phyloP scores from a whole-genome alignment of 2,329 filamentous ascomycete species.

The Fusarium hostae region DNA sequence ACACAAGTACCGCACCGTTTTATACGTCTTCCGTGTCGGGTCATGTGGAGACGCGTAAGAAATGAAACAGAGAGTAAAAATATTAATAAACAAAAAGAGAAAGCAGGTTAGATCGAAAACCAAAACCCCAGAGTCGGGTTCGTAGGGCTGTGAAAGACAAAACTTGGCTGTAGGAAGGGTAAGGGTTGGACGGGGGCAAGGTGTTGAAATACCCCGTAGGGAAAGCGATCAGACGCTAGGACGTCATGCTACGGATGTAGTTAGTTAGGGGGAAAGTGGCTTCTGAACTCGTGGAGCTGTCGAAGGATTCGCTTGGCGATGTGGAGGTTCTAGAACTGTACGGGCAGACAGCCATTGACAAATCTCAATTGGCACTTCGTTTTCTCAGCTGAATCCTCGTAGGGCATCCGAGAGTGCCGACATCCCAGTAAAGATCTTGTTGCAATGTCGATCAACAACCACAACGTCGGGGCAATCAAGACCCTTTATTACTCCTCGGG shows the following conservation, averaged over 20 bases:
- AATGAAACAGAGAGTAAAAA: not conserved
- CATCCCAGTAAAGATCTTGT: not conserved
- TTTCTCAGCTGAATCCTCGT: not conserved
- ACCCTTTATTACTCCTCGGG: not conserved
- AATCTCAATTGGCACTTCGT: not conserved
- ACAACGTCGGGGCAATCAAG: not conserved
- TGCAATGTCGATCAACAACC: not conserved
- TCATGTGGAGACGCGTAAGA: not conserved
- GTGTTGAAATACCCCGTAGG: slow-evolving; percentile 30
- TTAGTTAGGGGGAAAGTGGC: not conserved
- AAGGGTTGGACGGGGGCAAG: slow-evolving; percentile 6
- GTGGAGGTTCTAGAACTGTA: slow-evolving; percentile 2
- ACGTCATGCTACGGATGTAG: slow-evolving; percentile 3
- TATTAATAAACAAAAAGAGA: not conserved
- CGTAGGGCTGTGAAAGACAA: slow-evolving; percentile 1
- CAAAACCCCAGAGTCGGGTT: not conserved
- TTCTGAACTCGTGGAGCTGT: not conserved
- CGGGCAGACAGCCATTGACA: not conserved
- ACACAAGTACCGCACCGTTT: slow-evolving; percentile 29
- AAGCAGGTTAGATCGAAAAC: not conserved
- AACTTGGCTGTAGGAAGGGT: not conserved
- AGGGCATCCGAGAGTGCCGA: not conserved
- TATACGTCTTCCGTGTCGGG: slow-evolving; percentile 27
- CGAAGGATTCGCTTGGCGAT: not conserved
- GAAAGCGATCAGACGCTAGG: slow-evolving; percentile 4